Evolutionary conservation across 106 monocot genomes (phyloP).

Genomic region (Allium fistulosum): DNA sequence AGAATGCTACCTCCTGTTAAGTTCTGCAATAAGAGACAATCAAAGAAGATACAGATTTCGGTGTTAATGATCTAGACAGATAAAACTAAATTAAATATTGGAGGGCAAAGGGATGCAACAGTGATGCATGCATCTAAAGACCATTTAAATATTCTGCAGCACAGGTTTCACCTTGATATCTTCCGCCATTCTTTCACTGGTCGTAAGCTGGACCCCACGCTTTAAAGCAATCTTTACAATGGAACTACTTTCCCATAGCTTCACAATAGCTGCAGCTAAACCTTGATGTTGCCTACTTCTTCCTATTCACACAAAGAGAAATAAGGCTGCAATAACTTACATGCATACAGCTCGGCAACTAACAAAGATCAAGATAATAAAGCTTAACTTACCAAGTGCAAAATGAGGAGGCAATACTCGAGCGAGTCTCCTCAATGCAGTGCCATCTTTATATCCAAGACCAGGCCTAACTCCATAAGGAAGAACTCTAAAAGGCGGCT

Average conservation of each 20-base stretch:
- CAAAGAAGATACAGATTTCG: neutral
- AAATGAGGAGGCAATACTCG: slow-evolving; percentile 89
- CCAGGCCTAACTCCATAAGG: slow-evolving; percentile 66
- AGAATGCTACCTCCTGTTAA: slow-evolving; percentile 86
- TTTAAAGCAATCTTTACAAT: slow-evolving; percentile 94
- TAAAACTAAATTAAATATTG: neutral
- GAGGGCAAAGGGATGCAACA: neutral
- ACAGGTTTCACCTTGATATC: slow-evolving; percentile 71
- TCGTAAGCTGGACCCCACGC: slow-evolving; percentile 92
- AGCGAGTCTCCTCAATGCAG: slow-evolving; percentile 72
- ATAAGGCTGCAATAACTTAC: neutral
- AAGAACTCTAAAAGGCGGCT: slow-evolving; percentile 78
- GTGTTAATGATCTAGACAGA: neutral
- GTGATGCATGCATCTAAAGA: no score
- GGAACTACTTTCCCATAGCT: slow-evolving; percentile 89
- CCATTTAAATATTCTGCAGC: neutral
- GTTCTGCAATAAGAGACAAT: slow-evolving; percentile 46
- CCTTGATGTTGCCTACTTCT: slow-evolving; percentile 96
- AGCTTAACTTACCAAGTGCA: slow-evolving; percentile 63
- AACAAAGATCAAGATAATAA: slow-evolving; percentile 1
- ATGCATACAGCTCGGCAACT: no score
- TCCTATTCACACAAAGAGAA: slow-evolving; percentile 28
- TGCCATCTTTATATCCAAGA: slow-evolving; percentile 74
- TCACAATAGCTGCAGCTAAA: slow-evolving; percentile 74
- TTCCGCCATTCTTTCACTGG: slow-evolving; percentile 95